A percentile compares a stretch with the other conserved stretches of the same genome.
These are phyloP conservation scores for Discostella pseudostelligera DNA, from an alignment of 108 stramenopile genomes.

Conservation along the genomic window DNA sequence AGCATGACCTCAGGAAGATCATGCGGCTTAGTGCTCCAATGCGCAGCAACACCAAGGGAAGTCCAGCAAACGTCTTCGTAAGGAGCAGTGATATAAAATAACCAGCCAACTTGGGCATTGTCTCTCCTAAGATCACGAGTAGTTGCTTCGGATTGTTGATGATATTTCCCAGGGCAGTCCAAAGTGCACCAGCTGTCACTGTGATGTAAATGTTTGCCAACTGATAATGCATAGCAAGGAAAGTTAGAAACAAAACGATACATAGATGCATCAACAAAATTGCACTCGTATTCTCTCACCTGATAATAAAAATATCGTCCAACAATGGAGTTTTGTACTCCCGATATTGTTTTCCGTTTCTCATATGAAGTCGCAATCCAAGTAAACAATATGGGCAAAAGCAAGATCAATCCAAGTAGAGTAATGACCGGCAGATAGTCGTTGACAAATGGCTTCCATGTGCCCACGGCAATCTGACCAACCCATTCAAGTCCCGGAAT, in stretches of 20 bases:
- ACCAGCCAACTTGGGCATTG: slow-evolving; percentile 50
- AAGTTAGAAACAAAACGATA: neutral
- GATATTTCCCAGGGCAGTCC: slow-evolving; percentile 47
- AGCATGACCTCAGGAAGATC: slow-evolving; percentile 45
- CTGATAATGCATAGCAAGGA: neutral
- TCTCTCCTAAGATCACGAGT: slow-evolving; percentile 42
- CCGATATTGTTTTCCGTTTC: slow-evolving; percentile 54
- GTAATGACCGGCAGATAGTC: slow-evolving; percentile 60
- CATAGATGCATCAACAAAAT: neutral
- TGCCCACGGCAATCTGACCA: slow-evolving; percentile 23
- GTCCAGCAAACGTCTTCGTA: slow-evolving; percentile 58
- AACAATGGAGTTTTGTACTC: slow-evolving; percentile 51
- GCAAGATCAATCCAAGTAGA: slow-evolving; percentile 49
- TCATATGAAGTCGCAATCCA: slow-evolving; percentile 48
- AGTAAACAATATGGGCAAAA: slow-evolving; percentile 56
- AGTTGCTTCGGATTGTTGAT: slow-evolving; percentile 47
- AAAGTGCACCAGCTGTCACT: slow-evolving; percentile 55
- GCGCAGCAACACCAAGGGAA: slow-evolving; percentile 57
- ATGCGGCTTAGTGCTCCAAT: slow-evolving; percentile 49
- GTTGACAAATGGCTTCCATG: slow-evolving; percentile 43
- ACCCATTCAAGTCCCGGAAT: slow-evolving; percentile 51
- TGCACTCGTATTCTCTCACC: neutral
- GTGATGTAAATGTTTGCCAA: slow-evolving; percentile 65
- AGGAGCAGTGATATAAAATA: slow-evolving; percentile 56
- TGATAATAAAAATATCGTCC: slow-evolving; percentile 47